A percentile compares a stretch with the other conserved stretches of the same genome.
phyloP scores from a whole-genome alignment of 2,329 filamentous ascomycete genomes.

The Fusarium brachygibbosum region DNA sequence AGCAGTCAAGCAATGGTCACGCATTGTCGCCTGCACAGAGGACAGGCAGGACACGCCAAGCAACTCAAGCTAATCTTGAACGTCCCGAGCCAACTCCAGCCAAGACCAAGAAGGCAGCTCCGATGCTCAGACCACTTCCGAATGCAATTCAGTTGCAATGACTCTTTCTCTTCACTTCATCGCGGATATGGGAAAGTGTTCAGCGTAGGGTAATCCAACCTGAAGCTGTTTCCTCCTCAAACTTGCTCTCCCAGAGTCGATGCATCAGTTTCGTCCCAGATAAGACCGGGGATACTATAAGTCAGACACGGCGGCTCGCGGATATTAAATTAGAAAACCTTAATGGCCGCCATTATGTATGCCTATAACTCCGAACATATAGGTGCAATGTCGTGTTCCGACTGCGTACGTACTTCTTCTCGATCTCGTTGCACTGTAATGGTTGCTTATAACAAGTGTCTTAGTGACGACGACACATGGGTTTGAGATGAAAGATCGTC shows the following conservation, averaged over 20 bases:
- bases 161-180: background rate
- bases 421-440: constrained; percentile 9
- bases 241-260: constrained; percentile 1
- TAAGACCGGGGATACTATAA: constrained; percentile 28
- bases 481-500: constrained; percentile 22
- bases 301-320: constrained; percentile 8
- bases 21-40: background rate
- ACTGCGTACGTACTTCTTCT: background rate
- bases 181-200: background rate
- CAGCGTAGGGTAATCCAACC: constrained; percentile 1
- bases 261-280: constrained; percentile 8
- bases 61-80: background rate
- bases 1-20: background rate
- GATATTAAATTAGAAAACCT: constrained; percentile 7
- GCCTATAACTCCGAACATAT: background rate
- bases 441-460: constrained; percentile 13
- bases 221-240: constrained; percentile 30
- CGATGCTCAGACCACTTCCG: background rate
- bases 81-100: background rate
- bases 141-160: background rate
- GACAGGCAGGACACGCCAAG: background rate
- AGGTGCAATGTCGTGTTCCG: constrained; percentile 1
- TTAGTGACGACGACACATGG: constrained; percentile 17
- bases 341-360: constrained; percentile 5
- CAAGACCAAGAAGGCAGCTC: background rate